A percentile compares a stretch with the other conserved stretches of the same genome.
Conservation (phyloP, 495 filamentous ascomycete genomes). For the Recurvomyces mirabilis region DNA sequence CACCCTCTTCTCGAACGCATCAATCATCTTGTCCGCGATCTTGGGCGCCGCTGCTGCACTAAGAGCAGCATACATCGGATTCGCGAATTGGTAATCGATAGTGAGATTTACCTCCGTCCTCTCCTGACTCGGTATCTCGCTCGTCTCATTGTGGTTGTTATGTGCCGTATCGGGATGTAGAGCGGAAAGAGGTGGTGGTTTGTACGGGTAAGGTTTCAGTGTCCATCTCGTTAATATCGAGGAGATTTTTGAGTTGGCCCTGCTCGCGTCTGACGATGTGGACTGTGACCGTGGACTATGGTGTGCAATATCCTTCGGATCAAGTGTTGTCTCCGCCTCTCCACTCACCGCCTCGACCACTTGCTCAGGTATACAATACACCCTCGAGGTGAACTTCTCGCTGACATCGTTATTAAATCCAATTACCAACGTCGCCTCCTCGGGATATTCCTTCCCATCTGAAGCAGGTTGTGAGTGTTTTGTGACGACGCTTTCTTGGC, state of each 20-base stretch:
- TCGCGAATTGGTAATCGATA: slow-evolving; percentile 72
- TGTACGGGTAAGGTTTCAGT: slow-evolving; percentile 39
- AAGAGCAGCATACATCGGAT: slow-evolving; percentile 68
- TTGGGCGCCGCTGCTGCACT: slow-evolving; percentile 71
- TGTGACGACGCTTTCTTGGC: slow-evolving; percentile 61
- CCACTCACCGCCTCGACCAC: slow-evolving; percentile 76
- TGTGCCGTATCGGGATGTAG: slow-evolving; percentile 16
- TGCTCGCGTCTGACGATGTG: slow-evolving; percentile 22
- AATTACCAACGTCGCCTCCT: slow-evolving; percentile 65
- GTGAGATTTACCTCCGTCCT: slow-evolving; percentile 62
- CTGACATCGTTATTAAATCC: slow-evolving; percentile 66
- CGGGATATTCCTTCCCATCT: slow-evolving; percentile 46
- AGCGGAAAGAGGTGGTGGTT: slow-evolving; percentile 27
- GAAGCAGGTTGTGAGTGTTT: slow-evolving; percentile 34
- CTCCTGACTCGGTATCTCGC: slow-evolving; percentile 24
- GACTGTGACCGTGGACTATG: slow-evolving; percentile 21
- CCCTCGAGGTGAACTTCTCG: slow-evolving; percentile 64
- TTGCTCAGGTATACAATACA: slow-evolving; percentile 57
- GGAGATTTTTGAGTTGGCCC: slow-evolving; percentile 52
- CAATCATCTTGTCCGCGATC: slow-evolving; percentile 78
- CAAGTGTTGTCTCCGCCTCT: slow-evolving; percentile 35
- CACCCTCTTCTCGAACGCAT: slow-evolving; percentile 80
- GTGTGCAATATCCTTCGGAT: slow-evolving; percentile 28
- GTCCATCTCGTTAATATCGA: slow-evolving; percentile 71
- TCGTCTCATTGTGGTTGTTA: slow-evolving; percentile 17